A percentile compares a stretch with the other conserved stretches of the same genome.
These are phyloP conservation scores for Sonneratia caseolaris DNA, from an alignment of 345 rosid species.

Conservation along the genomic window DNA sequence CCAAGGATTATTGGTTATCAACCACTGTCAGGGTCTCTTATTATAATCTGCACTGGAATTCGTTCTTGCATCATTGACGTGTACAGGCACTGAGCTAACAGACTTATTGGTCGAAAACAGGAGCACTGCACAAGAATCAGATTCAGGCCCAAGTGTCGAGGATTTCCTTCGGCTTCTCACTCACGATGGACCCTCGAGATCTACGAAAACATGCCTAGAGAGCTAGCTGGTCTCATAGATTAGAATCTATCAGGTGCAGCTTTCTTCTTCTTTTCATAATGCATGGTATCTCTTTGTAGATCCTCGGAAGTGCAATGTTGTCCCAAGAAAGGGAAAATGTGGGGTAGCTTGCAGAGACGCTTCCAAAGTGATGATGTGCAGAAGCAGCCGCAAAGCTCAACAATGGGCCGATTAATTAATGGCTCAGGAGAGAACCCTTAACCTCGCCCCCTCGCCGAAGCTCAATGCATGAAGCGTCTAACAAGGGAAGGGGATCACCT, in stretches of 20 bases:
- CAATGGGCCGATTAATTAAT: conserved; percentile 19
- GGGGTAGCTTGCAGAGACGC: conserved; percentile 92
- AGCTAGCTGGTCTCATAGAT: background rate
- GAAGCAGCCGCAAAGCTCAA: conserved; percentile 63
- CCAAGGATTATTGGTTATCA: too few relatives aligned
- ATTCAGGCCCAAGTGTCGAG: conserved; percentile 61
- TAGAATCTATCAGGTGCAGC: background rate
- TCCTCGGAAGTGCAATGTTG: conserved; percentile 97
- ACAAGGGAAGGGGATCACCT: conserved; percentile 25
- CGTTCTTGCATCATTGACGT: conserved; percentile 54
- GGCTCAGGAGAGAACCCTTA: conserved; percentile 33
- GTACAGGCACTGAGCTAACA: conserved; percentile 85
- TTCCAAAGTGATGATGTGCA: conserved; percentile 75
- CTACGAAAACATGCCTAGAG: conserved; percentile 50
- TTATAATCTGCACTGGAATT: too few relatives aligned
- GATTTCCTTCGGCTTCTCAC: conserved; percentile 78
- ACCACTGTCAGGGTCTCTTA: too few relatives aligned
- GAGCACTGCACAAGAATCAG: conserved; percentile 83
- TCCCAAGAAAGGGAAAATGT: conserved; percentile 92
- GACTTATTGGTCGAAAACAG: conserved; percentile 92
- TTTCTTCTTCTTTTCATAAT: background rate
- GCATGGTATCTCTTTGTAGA: conserved; percentile 21
- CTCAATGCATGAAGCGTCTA: conserved; percentile 20
- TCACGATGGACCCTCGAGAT: conserved; percentile 45
- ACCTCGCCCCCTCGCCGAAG: conserved; percentile 35